Base-by-base conservation (phyloP, 495 filamentous ascomycete species). In the Penicillium macrosclerotiorum region DNA sequence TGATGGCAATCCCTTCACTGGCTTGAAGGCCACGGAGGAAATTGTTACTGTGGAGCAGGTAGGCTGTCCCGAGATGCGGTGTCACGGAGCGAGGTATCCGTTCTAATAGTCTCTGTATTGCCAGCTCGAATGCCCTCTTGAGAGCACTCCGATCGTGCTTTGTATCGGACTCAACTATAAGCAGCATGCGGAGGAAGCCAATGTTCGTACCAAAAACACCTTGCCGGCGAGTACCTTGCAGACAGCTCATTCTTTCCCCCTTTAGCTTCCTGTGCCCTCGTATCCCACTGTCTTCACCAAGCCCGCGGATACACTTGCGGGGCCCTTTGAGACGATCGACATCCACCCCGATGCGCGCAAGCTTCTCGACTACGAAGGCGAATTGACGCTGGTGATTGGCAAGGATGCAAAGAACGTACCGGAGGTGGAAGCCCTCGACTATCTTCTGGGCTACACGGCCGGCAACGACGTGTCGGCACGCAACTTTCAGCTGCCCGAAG, bases 81-180 rank as follows among this genome's bases (percentile, higher is more conserved):
- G n/a, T n/a, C n/a, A n/a, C n/a, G n/a, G n/a, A n/a, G n/a, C n/a
- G n/a, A n/a, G n/a, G n/a, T n/a, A n/a, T n/a, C n/a, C n/a, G n/a
- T n/a, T n/a, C n/a, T n/a, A n/a, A n/a, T n/a, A n/a, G n/a, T n/a
- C n/a, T n/a, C 12, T 9, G n/a, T 19, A 17, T 17, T 18, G 16
- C 3, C 6, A 36, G 44, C 44, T 47, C 2, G 35, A 39, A 39
- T 46, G 31, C n/a, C 49, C 43, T 6, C 25, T 49, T 25, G 46
- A 49, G 29, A 54, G 60, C 7, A 58, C 57, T 8, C 57, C 49
- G 12, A 47, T 68, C 14, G 65, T 74, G 12, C 73, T 86, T 33
- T 89, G 84, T 52, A 61, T 90, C 8, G 85, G 86, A 13, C 69
- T 89, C 9, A 90, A 89, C 65, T 89, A 89, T 58, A 78, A 73